These are phyloP conservation scores for Sporothrix humicola DNA, from an alignment of 2,329 filamentous ascomycete genomes.

Conservation along the genomic window DNA sequence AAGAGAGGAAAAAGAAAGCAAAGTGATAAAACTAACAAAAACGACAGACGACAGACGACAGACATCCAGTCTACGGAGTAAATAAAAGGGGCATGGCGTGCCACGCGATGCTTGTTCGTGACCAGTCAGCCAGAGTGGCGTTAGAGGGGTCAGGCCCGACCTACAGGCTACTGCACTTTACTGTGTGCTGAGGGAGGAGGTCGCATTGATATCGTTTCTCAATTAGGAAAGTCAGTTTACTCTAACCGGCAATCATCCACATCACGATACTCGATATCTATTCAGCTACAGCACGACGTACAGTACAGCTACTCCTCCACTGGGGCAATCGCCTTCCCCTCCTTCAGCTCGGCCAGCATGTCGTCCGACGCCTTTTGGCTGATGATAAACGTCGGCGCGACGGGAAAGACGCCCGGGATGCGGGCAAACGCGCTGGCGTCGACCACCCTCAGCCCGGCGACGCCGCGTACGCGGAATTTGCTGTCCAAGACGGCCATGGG, in stretches of 20 bases:
- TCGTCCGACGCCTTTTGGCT: slow-evolving; percentile 32
- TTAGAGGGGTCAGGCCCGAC: not conserved
- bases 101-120: slow-evolving; percentile 2
- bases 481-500: slow-evolving; percentile 32
- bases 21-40: not conserved
- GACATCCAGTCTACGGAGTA: too few species aligned
- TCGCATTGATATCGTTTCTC: too few species aligned
- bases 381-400: slow-evolving; percentile 32
- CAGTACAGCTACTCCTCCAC: not conserved
- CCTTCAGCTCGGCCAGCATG: slow-evolving; percentile 28
- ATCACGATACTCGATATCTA: too few species aligned
- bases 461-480: slow-evolving; percentile 34
- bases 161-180: too few species aligned
- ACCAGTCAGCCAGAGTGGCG: not conserved
- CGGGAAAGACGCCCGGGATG: slow-evolving; percentile 29
- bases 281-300: too few species aligned
- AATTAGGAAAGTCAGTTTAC: too few species aligned
- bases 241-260: too few species aligned
- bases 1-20: not conserved
- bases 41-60: not conserved
- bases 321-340: not conserved
- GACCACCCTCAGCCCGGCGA: slow-evolving; percentile 34
- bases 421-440: slow-evolving; percentile 34
- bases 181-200: too few species aligned
- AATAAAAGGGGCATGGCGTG: slow-evolving; percentile 7